Evolutionary conservation across 208 protist species (phyloP).

Genomic region (Leishmania aethiopica): DNA sequence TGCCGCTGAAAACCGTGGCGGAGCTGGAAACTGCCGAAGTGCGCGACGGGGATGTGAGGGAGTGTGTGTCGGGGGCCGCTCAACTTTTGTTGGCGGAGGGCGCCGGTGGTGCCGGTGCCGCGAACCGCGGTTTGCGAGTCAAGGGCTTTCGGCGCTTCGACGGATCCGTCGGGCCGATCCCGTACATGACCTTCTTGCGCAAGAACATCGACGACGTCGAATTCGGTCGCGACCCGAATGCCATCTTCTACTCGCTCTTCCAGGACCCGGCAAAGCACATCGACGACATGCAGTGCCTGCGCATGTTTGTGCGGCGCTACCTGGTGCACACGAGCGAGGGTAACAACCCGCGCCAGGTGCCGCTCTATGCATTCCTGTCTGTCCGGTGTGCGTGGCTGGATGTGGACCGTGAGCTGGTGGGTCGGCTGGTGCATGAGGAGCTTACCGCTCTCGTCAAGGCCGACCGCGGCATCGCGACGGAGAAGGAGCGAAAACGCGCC

Average conservation of each 20-base stretch:
- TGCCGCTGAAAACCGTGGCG: background rate
- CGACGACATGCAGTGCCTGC: conserved; percentile 81
- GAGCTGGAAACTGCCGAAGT: background rate
- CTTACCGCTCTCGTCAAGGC: conserved; percentile 57
- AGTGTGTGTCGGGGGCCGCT: background rate
- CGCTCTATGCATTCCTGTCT: conserved; percentile 64
- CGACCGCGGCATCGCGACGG: conserved; percentile 43
- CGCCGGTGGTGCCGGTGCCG: background rate
- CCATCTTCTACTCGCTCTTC: conserved; percentile 69
- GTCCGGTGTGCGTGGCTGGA: conserved; percentile 50
- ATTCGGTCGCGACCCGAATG: conserved; percentile 57
- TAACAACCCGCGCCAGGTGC: conserved; percentile 75
- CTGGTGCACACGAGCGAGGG: conserved; percentile 74
- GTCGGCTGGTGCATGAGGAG: conserved; percentile 56
- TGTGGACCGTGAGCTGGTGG: conserved; percentile 58
- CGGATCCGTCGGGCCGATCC: conserved; percentile 48
- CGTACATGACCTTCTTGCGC: conserved; percentile 74
- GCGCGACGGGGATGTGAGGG: background rate
- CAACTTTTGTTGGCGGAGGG: background rate
- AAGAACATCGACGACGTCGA: conserved; percentile 65
- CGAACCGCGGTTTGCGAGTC: background rate
- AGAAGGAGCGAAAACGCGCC: conserved; percentile 33
- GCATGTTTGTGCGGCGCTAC: conserved; percentile 84
- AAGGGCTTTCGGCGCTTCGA: background rate
- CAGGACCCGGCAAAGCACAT: conserved; percentile 38